Percentiles rank a stretch among this genome's conserved stretches.
phyloP scores from a whole-genome alignment of 306 rosid genomes.

The Quercus glauca region DNA sequence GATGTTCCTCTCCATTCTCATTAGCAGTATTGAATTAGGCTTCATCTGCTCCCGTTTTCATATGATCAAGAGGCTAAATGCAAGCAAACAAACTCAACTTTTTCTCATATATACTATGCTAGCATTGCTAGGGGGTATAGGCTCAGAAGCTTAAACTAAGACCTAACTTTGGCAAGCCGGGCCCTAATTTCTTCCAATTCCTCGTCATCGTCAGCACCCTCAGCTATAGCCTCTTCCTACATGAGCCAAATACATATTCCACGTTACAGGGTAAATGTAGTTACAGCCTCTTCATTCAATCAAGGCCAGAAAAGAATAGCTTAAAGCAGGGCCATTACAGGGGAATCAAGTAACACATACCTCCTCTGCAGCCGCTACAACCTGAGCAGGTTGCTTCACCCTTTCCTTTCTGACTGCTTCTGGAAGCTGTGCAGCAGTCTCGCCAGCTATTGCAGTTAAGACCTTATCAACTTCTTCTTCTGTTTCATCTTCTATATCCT shows the following conservation, averaged over 20 bases:
- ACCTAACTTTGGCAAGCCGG: slow-evolving; percentile 71
- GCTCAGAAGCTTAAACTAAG: slow-evolving; percentile 19
- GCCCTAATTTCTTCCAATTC: slow-evolving; percentile 77
- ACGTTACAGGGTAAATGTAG: too few relatives aligned
- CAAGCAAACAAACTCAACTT: too few relatives aligned
- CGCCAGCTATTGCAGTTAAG: slow-evolving; percentile 86
- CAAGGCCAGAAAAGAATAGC: neutral
- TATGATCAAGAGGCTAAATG: too few relatives aligned
- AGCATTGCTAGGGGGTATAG: too few relatives aligned
- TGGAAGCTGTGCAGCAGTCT: slow-evolving; percentile 94
- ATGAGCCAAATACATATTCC: neutral
- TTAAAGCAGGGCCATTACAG: neutral
- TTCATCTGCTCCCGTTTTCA: too few relatives aligned
- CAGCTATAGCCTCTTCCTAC: slow-evolving; percentile 66
- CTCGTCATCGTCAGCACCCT: slow-evolving; percentile 68
- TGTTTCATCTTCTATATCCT: slow-evolving; percentile 92
- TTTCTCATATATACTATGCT: too few relatives aligned
- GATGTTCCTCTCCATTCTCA: too few relatives aligned
- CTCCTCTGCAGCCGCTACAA: slow-evolving; percentile 47
- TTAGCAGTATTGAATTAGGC: too few relatives aligned
- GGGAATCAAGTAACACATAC: slow-evolving; percentile 28
- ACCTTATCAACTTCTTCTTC: slow-evolving; percentile 99
- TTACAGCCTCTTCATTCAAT: slow-evolving; percentile 6
- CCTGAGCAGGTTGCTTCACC: slow-evolving; percentile 62
- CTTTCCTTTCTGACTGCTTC: slow-evolving; percentile 78